Evolutionary conservation across 768 basidiomycete genomes (phyloP).

Genomic region (Panus rudis): DNA sequence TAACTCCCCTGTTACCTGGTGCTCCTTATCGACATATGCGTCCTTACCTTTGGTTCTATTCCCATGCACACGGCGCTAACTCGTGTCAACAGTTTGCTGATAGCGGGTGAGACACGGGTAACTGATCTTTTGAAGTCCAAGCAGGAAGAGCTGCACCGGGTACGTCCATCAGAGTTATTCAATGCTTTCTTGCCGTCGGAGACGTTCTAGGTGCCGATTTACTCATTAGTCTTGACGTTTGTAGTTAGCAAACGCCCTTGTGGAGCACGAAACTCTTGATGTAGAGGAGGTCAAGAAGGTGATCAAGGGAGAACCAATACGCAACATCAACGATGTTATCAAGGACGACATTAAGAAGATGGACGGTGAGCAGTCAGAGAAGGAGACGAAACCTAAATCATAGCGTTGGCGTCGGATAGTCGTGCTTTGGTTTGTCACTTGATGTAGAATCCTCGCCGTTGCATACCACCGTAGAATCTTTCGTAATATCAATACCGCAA

Average conservation of each 20-base stretch:
- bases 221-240: not conserved
- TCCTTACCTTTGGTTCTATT: no score
- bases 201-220: not conserved
- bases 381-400: no score
- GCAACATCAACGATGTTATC: conserved; percentile 58
- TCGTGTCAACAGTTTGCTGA: conserved; percentile 53
- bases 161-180: conserved; percentile 13
- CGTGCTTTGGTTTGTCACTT: no score
- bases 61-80: no score
- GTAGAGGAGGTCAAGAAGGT: conserved; percentile 82
- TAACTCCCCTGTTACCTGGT: not conserved
- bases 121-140: conserved; percentile 32
- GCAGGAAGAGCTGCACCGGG: conserved; percentile 41
- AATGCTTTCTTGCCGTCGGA: not conserved
- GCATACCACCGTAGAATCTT: no score
- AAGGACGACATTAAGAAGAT: conserved; percentile 39
- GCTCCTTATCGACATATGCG: not conserved
- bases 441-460: no score
- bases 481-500: no score
- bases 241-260: conserved; percentile 83
- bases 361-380: conserved; percentile 11
- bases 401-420: no score
- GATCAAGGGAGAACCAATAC: conserved; percentile 76
- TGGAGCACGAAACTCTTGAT: conserved; percentile 92
- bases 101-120: conserved; percentile 33